Conservation (phyloP, 1,284 basidiomycete species). For the Prillingera fragicola region DNA sequence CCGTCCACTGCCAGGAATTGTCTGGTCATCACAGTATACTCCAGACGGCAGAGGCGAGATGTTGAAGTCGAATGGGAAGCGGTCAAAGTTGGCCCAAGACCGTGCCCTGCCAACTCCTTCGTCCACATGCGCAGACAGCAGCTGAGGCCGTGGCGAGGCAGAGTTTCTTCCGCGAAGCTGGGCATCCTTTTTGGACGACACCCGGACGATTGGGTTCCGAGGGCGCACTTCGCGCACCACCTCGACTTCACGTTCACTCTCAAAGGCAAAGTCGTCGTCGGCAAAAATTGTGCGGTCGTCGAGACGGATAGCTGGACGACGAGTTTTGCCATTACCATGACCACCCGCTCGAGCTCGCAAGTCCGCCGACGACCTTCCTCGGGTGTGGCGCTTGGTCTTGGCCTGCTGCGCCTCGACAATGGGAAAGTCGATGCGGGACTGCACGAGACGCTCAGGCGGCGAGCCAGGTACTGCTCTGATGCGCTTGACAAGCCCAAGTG, state of each 20-base stretch:
- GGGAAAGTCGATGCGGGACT: slow-evolving; percentile 35
- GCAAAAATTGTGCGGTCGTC: slow-evolving; percentile 42
- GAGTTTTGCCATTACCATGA: neutral
- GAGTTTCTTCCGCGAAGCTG: slow-evolving; percentile 4
- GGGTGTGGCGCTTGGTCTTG: neutral
- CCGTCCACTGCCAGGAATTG: slow-evolving; percentile 25
- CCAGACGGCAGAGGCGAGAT: slow-evolving; percentile 44
- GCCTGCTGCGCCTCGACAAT: slow-evolving; percentile 8
- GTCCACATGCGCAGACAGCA: slow-evolving; percentile 23
- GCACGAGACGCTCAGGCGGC: slow-evolving; percentile 11
- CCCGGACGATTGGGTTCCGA: slow-evolving; percentile 1
- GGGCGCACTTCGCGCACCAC: slow-evolving; percentile 4
- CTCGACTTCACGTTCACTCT: slow-evolving; percentile 16
- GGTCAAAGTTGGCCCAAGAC: slow-evolving; percentile 46
- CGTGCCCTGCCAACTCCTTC: slow-evolving; percentile 38
- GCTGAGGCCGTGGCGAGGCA: neutral
- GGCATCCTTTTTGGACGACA: slow-evolving; percentile 1
- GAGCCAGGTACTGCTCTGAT: neutral
- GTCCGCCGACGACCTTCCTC: neutral
- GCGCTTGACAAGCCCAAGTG: slow-evolving; percentile 21
- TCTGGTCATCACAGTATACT: slow-evolving; percentile 23
- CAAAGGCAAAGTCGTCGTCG: slow-evolving; percentile 38
- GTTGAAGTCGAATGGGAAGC: slow-evolving; percentile 44
- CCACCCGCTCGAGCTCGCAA: neutral
- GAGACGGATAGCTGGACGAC: slow-evolving; percentile 36